phyloP scores from a whole-genome alignment of 306 rosid genomes.

The Morella rubra region DNA sequence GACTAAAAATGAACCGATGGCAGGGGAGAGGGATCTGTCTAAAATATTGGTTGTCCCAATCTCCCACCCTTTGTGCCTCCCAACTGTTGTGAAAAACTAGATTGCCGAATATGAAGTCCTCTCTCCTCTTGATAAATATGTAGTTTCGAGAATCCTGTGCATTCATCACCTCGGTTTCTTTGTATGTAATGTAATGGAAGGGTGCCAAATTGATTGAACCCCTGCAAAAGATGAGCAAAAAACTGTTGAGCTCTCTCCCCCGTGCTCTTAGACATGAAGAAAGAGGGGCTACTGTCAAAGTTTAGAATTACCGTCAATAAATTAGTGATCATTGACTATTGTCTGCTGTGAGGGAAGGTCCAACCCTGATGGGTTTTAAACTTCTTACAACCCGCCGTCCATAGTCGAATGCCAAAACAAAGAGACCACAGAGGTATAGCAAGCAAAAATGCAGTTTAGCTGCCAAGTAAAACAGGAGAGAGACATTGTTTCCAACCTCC shows the following conservation, averaged over 20 bases:
- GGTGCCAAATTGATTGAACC: background rate
- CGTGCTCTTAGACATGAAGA: background rate
- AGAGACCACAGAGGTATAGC: conserved; percentile 55
- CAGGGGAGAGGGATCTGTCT: conserved; percentile 17
- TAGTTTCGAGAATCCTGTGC: background rate
- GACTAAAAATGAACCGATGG: background rate
- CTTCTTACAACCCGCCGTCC: conserved; percentile 46
- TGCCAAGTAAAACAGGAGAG: conserved; percentile 28
- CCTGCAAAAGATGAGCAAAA: conserved; percentile 16
- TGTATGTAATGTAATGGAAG: background rate
- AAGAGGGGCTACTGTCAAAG: background rate
- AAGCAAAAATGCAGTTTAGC: conserved; percentile 53
- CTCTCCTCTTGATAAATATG: conserved; percentile 23
- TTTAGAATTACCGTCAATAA: conserved; percentile 33
- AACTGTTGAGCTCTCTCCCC: background rate
- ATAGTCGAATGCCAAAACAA: conserved; percentile 44
- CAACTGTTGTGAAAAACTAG: conserved; percentile 2
- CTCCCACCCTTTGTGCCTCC: conserved; percentile 17
- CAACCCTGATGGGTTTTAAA: conserved; percentile 67
- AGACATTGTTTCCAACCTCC: conserved; percentile 45
- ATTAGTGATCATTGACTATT: conserved; percentile 18
- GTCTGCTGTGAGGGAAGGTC: conserved; percentile 41
- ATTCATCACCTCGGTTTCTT: background rate
- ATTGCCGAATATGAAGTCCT: background rate
- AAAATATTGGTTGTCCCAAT: conserved; percentile 8